Conservation (phyloP, 495 filamentous ascomycete genomes). For the Trichoderma gamsii region DNA sequence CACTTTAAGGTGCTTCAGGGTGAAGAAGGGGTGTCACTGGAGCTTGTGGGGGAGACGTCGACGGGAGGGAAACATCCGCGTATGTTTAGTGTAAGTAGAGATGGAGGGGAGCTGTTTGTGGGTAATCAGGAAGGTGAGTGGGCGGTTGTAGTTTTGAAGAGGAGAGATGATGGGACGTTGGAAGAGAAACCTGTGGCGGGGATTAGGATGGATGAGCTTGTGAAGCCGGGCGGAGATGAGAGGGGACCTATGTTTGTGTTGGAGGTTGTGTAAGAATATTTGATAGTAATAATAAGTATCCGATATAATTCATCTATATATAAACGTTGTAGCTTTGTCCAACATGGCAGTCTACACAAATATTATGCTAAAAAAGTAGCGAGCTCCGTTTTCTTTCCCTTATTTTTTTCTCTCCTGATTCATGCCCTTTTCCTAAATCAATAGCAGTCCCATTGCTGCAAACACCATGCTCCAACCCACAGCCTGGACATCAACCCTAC, state of each 20-base stretch:
- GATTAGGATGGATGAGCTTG: not conserved
- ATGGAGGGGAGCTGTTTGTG: conserved; percentile 23
- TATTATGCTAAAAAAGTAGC: not conserved
- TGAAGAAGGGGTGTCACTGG: not conserved
- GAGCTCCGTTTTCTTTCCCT: not conserved
- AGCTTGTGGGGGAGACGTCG: conserved; percentile 18
- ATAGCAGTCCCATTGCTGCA: not conserved
- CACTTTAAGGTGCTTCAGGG: conserved; percentile 23
- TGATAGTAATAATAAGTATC: not conserved
- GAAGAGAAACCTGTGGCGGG: not conserved
- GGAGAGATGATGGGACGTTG: conserved; percentile 16
- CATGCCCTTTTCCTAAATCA: not conserved
- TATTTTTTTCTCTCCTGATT: not conserved
- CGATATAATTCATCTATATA: not conserved
- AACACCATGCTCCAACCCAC: not conserved
- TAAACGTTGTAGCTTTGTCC: not conserved
- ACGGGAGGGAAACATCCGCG: conserved; percentile 27
- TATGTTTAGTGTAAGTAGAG: conserved; percentile 28
- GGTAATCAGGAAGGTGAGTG: conserved; percentile 29
- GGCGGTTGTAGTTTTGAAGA: conserved; percentile 25
- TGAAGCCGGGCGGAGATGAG: not conserved
- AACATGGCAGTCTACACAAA: not conserved
- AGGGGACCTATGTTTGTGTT: conserved; percentile 1
- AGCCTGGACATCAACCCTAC: not conserved
- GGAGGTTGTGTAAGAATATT: not conserved